These are phyloP conservation scores for Heimioporus sp. DNA, from an alignment of 768 basidiomycete species.

Conservation along the genomic window DNA sequence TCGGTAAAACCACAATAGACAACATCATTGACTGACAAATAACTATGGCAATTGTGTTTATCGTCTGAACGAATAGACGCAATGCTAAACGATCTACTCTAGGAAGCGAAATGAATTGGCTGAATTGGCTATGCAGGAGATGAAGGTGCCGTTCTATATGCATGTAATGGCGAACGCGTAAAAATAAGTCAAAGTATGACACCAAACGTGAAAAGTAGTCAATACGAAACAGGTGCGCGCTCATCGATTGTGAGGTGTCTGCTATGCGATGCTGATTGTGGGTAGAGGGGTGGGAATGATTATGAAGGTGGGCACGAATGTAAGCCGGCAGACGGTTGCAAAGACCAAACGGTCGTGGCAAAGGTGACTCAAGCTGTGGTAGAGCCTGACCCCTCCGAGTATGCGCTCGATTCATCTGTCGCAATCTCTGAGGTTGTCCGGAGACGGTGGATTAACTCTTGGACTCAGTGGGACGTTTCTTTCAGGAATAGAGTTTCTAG, in stretches of 20 bases:
- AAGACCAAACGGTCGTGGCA: slow-evolving; percentile 33
- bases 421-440: slow-evolving; percentile 32
- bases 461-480: slow-evolving; percentile 41
- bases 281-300: slow-evolving; percentile 29
- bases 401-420: slow-evolving; percentile 23
- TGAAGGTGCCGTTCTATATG: slow-evolving; percentile 4
- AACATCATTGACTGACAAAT: too few species aligned
- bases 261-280: slow-evolving; percentile 27
- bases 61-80: slow-evolving; percentile 3
- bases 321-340: slow-evolving; percentile 27
- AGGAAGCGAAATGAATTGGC: not conserved
- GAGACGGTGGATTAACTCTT: slow-evolving; percentile 42
- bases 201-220: slow-evolving; percentile 1
- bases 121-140: not conserved
- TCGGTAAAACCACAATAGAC: too few species aligned
- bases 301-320: slow-evolving; percentile 32
- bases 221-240: slow-evolving; percentile 16
- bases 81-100: slow-evolving; percentile 3
- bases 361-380: slow-evolving; percentile 34
- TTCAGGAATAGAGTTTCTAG: slow-evolving; percentile 54
- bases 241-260: slow-evolving; percentile 35
- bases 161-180: slow-evolving; percentile 3
- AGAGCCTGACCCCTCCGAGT: slow-evolving; percentile 34
- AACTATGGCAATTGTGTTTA: too few species aligned
- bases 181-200: slow-evolving; percentile 1